Conservation (phyloP, 75 land plant species). For the Pinus tabuliformis region DNA sequence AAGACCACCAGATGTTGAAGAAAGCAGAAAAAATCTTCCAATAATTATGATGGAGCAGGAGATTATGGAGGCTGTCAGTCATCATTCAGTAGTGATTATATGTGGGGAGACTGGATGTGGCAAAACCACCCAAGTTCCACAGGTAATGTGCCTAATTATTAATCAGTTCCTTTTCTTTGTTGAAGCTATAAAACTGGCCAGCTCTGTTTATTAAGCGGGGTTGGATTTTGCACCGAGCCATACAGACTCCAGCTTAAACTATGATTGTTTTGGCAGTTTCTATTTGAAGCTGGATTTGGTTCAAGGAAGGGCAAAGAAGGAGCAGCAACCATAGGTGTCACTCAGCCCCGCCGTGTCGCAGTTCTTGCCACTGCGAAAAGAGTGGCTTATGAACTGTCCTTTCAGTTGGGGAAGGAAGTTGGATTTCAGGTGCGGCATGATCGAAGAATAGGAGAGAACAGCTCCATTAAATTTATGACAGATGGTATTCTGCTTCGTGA, state of each 20-base stretch:
- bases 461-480: constrained; percentile 98
- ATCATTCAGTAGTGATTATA: constrained; percentile 69
- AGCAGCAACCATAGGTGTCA: constrained; percentile 84
- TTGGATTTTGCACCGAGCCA: background rate
- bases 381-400: constrained; percentile 84
- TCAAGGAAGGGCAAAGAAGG: constrained; percentile 35
- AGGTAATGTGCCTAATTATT: constrained; percentile 42
- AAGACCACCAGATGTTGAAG: constrained; percentile 74
- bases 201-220: background rate
- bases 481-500: constrained; percentile 98
- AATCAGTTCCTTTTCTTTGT: background rate
- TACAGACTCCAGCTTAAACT: background rate
- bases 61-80: constrained; percentile 92
- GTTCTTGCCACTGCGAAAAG: constrained; percentile 95
- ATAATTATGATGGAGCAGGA: constrained; percentile 99
- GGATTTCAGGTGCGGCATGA: constrained; percentile 99
- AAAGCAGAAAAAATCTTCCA: constrained; percentile 72
- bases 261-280: constrained; percentile 52
- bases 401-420: constrained; percentile 90
- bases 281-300: constrained; percentile 97
- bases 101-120: constrained; percentile 99
- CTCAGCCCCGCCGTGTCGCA: constrained; percentile 98
- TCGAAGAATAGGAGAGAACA: constrained; percentile 62
- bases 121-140: constrained; percentile 99
- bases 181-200: background rate